A percentile compares a stretch with the other conserved stretches of the same genome.
These are phyloP conservation scores for Rhodotorula sp. DNA, from an alignment of 1,284 basidiomycete species.

Conservation along the genomic window DNA sequence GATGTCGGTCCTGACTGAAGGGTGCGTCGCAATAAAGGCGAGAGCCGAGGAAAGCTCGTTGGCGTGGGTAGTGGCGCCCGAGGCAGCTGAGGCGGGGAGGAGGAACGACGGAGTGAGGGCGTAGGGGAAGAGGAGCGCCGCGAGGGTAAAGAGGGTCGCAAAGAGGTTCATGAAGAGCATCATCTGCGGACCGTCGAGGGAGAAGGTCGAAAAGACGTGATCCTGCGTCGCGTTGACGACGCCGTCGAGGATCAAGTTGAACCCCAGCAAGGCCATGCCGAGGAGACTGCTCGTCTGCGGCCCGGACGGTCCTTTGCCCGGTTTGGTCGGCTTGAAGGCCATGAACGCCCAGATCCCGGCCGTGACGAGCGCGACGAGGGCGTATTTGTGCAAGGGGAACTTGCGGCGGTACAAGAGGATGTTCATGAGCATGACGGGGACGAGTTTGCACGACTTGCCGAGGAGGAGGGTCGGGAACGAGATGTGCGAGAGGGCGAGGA, in stretches of 20 bases:
- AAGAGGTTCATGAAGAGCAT: constrained; percentile 97
- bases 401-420: constrained; percentile 71
- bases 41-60: constrained; percentile 70
- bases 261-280: constrained; percentile 69
- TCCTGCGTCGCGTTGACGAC: constrained; percentile 97
- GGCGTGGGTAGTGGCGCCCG: constrained; percentile 60
- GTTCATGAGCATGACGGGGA: constrained; percentile 95
- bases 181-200: constrained; percentile 92
- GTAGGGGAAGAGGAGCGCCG: constrained; percentile 41
- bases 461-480: constrained; percentile 98
- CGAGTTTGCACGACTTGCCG: constrained; percentile 97
- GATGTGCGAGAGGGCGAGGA: constrained; percentile 89
- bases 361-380: constrained; percentile 84
- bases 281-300: constrained; percentile 52
- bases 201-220: constrained; percentile 79
- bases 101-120: constrained; percentile 45
- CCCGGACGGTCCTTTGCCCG: constrained; percentile 44
- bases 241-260: constrained; percentile 89
- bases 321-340: constrained; percentile 58
- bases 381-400: constrained; percentile 79
- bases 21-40: constrained; percentile 75
- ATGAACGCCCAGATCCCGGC: constrained; percentile 93
- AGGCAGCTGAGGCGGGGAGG: constrained; percentile 63
- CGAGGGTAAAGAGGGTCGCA: constrained; percentile 61
- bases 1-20: constrained; percentile 72